A percentile compares a stretch with the other conserved stretches of the same genome.
These are phyloP conservation scores for Pichia sp. DNA, from an alignment of 1,139 yeast species.

Conservation along the genomic window DNA sequence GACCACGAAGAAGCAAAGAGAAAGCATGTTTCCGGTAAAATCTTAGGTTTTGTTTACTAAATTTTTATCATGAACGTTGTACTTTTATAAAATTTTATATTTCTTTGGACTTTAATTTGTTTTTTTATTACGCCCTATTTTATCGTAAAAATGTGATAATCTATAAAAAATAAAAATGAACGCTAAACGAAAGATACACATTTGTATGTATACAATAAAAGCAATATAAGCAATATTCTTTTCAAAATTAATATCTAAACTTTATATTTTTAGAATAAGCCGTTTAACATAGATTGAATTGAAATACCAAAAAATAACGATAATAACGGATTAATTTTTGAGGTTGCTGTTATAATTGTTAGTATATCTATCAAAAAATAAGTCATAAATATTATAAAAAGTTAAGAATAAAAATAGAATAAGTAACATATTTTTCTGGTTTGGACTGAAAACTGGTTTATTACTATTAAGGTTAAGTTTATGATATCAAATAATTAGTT, in stretches of 20 bases:
- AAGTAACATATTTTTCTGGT: no score
- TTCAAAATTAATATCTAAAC: background rate
- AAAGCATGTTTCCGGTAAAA: slow-evolving; percentile 98
- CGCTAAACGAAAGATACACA: no score
- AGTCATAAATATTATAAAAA: no score
- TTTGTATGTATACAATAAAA: no score
- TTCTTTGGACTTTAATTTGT: background rate
- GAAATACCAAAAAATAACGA: slow-evolving; percentile 10
- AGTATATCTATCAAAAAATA: slow-evolving; percentile 1
- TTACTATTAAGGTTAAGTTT: no score
- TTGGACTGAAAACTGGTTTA: no score
- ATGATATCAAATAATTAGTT: no score
- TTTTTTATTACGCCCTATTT: no score
- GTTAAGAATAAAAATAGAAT: background rate
- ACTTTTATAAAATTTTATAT: background rate
- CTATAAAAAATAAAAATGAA: no score
- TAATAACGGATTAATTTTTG: slow-evolving; percentile 9
- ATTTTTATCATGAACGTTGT: slow-evolving; percentile 3
- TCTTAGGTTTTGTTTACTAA: slow-evolving; percentile 93
- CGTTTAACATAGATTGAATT: slow-evolving; percentile 8
- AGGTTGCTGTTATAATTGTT: slow-evolving; percentile 9
- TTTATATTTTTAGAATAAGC: slow-evolving; percentile 3
- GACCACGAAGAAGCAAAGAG: slow-evolving; percentile 99
- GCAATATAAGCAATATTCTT: background rate
- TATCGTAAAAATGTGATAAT: no score